Conservation (phyloP, 2,329 filamentous ascomycete genomes). For the Nemania diffusa region DNA sequence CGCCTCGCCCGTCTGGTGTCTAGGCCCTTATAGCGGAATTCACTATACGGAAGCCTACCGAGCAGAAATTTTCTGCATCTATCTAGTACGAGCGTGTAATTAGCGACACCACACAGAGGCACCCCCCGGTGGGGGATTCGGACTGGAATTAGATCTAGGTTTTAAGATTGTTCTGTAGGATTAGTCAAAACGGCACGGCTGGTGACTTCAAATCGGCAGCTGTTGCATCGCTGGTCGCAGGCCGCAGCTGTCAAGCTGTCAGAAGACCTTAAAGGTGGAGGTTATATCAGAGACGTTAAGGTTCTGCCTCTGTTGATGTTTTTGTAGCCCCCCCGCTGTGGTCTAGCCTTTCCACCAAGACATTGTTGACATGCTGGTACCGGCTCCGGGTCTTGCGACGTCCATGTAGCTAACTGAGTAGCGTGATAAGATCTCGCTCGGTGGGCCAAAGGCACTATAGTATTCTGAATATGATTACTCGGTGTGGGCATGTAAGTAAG, state of each 20-base stretch:
- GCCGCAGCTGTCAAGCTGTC: constrained; percentile 28
- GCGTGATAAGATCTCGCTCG: background rate
- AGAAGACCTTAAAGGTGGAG: constrained; percentile 30
- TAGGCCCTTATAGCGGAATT: constrained; percentile 1
- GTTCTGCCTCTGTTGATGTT: constrained; percentile 1
- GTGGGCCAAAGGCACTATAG: background rate
- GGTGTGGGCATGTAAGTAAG: background rate
- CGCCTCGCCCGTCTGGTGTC: background rate
- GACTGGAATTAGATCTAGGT: constrained; percentile 10
- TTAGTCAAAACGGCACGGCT: constrained; percentile 24
- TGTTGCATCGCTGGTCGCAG: constrained; percentile 25
- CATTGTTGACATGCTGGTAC: background rate
- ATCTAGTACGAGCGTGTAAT: constrained; percentile 1
- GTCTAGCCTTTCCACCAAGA: constrained; percentile 19
- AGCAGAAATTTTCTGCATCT: constrained; percentile 7
- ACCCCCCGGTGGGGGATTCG: constrained; percentile 4
- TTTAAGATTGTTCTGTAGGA: background rate
- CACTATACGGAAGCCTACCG: background rate
- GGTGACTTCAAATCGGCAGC: constrained; percentile 8
- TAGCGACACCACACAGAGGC: constrained; percentile 18
- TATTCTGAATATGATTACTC: background rate
- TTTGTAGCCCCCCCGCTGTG: constrained; percentile 4
- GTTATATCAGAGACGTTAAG: constrained; percentile 31
- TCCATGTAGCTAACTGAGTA: background rate
- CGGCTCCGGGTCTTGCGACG: constrained; percentile 6